Evolutionary conservation across 75 land plant genomes (phyloP).

Genomic region (Selaginella moellendorffii): DNA sequence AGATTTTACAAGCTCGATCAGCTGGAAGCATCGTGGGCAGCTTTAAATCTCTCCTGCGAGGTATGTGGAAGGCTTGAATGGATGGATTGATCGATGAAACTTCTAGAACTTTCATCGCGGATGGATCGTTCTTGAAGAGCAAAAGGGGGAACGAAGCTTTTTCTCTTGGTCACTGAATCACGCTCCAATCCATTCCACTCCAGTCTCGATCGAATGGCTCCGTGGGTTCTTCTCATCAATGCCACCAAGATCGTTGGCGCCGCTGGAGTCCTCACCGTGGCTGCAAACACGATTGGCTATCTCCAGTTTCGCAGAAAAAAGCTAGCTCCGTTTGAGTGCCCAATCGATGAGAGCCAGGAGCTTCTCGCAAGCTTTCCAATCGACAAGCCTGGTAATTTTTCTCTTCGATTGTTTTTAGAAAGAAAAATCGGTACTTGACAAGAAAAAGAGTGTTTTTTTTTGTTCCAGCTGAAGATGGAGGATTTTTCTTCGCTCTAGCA

Average conservation of each 20-base stretch:
- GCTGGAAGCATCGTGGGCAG: too few species aligned
- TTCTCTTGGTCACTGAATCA: too few species aligned
- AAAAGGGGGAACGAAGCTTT: too few species aligned
- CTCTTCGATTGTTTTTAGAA: neutral
- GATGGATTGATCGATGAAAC: too few species aligned
- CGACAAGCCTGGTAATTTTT: slow-evolving; percentile 20
- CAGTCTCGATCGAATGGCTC: too few species aligned
- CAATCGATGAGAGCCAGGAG: slow-evolving; percentile 58
- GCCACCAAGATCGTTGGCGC: slow-evolving; percentile 72
- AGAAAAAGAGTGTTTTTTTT: neutral
- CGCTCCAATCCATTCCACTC: too few species aligned
- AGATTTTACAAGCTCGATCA: too few species aligned
- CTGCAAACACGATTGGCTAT: slow-evolving; percentile 61
- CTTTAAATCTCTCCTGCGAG: too few species aligned
- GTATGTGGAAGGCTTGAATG: too few species aligned
- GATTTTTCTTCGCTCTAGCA: slow-evolving; percentile 92
- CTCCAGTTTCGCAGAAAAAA: slow-evolving; percentile 41
- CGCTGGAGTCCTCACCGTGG: slow-evolving; percentile 46
- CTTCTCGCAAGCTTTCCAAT: slow-evolving; percentile 55
- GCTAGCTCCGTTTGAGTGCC: slow-evolving; percentile 44
- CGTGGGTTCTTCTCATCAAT: slow-evolving; percentile 32
- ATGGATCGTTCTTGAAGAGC: too few species aligned
- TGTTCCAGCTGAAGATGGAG: slow-evolving; percentile 41
- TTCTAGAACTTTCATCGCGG: too few species aligned
- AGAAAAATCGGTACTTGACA: neutral